Conservation (phyloP, 305 asterid genomes). For the Fraxinus angustifolia region DNA sequence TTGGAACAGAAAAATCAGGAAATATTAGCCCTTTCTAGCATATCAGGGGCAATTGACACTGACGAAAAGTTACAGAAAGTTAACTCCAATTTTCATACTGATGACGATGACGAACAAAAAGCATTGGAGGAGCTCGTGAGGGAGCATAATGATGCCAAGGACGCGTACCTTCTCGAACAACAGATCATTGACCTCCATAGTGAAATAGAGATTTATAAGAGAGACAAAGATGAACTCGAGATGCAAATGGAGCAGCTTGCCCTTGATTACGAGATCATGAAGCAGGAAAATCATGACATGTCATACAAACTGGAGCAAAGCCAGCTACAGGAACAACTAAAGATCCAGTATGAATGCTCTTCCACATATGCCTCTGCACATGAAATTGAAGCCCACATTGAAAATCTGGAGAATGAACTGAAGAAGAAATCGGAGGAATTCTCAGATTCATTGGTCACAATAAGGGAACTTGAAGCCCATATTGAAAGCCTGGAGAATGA, state of each 20-base stretch:
- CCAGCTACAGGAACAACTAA: slow-evolving; percentile 79
- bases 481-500: slow-evolving; percentile 26
- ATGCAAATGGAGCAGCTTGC: slow-evolving; percentile 98
- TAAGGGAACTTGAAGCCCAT: slow-evolving; percentile 21
- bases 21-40: slow-evolving; percentile 30
- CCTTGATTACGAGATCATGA: slow-evolving; percentile 87
- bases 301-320: slow-evolving; percentile 76
- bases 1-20: slow-evolving; percentile 70
- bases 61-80: slow-evolving; percentile 24
- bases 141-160: slow-evolving; percentile 65
- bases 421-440: slow-evolving; percentile 27
- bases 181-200: slow-evolving; percentile 70
- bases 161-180: slow-evolving; percentile 61
- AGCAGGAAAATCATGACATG: slow-evolving; percentile 90
- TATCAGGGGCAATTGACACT: slow-evolving; percentile 22
- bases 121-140: slow-evolving; percentile 75
- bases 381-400: slow-evolving; percentile 71
- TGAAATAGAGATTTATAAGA: slow-evolving; percentile 66
- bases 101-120: slow-evolving; percentile 63
- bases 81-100: slow-evolving; percentile 22
- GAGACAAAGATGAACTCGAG: slow-evolving; percentile 81
- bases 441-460: slow-evolving; percentile 28
- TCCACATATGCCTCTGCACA: slow-evolving; percentile 45
- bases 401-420: slow-evolving; percentile 51
- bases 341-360: slow-evolving; percentile 87